A percentile compares a stretch with the other conserved stretches of the same genome.
Evolutionary conservation across 2,329 filamentous ascomycete species (phyloP).

Genomic region (Didymella segeticola): DNA sequence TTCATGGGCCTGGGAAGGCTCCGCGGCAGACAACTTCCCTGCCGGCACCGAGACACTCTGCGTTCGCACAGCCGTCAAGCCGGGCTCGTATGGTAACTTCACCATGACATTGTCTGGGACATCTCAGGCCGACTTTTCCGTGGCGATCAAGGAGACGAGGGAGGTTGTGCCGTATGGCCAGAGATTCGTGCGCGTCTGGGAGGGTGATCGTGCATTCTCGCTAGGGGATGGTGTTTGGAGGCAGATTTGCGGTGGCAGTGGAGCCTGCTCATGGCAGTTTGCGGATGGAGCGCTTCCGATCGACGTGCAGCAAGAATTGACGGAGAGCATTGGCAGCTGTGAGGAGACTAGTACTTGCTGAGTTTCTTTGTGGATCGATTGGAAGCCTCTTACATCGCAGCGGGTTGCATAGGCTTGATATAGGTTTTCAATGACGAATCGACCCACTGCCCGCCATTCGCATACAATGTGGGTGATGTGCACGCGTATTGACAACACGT

Average conservation of each 20-base stretch:
- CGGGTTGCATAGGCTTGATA: too few relatives aligned
- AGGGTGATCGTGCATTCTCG: slow-evolving; percentile 2
- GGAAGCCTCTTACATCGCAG: slow-evolving; percentile 1
- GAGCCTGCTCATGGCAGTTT: neutral
- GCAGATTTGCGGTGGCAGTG: slow-evolving; percentile 1
- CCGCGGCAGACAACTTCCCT: neutral
- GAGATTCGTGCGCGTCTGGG: slow-evolving; percentile 2
- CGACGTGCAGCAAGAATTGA: slow-evolving; percentile 9
- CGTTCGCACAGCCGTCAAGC: neutral
- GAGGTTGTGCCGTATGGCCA: neutral
- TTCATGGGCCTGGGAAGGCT: slow-evolving; percentile 2
- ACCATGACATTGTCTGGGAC: slow-evolving; percentile 3
- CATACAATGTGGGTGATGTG: too few relatives aligned
- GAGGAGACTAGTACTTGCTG: neutral
- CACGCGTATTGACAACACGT: too few relatives aligned
- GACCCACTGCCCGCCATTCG: too few relatives aligned
- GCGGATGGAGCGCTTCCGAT: neutral
- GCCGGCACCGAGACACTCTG: neutral
- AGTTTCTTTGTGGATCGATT: too few relatives aligned
- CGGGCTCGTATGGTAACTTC: slow-evolving; percentile 3
- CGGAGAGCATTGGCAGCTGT: slow-evolving; percentile 3
- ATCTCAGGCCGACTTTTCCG: slow-evolving; percentile 1
- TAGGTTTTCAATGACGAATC: too few relatives aligned
- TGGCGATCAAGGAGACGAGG: slow-evolving; percentile 8
- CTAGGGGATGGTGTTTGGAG: neutral